Base-by-base conservation (phyloP, 2,329 filamentous ascomycete genomes). In the Dryadomyces quercivorus region DNA sequence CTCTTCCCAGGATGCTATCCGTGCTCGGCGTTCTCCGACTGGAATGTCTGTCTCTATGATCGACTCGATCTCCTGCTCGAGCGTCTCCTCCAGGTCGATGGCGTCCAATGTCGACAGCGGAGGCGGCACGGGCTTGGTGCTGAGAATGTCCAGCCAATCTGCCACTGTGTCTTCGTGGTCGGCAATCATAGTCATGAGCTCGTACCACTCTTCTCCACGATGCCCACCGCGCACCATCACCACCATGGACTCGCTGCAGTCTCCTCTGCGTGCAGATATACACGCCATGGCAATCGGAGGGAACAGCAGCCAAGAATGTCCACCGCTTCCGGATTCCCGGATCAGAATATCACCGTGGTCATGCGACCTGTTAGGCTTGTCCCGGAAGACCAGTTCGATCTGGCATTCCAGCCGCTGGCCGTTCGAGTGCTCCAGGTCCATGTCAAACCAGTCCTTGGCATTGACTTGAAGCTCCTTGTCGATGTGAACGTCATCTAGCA, bases 321-420 rank as follows among this genome's bases (percentile, higher is more conserved):
- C 82, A 13, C 42, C 52, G 52, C 81, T 78, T 47, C 90, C 89
- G n/a, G 90, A 82, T 67, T 97, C 91, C 60, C 92, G 91, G 55
- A 98, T 85, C 21, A 98, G 78, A n/a, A 98, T 67, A 66, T 98
- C 93, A 7, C 92, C 90, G 50, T 79, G 73, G 58, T 85, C 80
- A 3, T 79, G 78, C 40, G 78, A 75, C 50, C 80, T 78, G n/a
- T 78, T 75, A 22, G 82, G 75, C 61, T 88, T 88, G 64, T 97
- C 92, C 64, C 93, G 82, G 59, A 92, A 79, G 15, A 97, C 77
- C 34, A 98, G 67, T 66, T 98, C 93, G 16, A 95, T 81, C 61
- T 87, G 86, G 65, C 93, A 96, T 62, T 89, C 88, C 47, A 98
- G 77, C 57, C 90, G 78, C 66, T 97, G 92, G 2, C 92, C 91